phyloP scores from a whole-genome alignment of 495 filamentous ascomycete genomes.

The Aspergillus asperescens region DNA sequence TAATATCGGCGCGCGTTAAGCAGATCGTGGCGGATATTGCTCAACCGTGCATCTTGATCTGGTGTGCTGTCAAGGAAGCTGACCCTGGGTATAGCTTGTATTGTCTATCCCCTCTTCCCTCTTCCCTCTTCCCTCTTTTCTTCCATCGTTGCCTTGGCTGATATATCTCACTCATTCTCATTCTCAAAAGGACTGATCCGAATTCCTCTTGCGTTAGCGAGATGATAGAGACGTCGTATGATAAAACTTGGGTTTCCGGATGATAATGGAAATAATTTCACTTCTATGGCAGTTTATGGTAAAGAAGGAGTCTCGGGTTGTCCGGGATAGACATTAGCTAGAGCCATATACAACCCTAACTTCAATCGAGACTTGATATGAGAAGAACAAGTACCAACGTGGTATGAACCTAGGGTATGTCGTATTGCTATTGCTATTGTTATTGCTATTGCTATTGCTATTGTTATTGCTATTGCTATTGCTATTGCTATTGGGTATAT shows the following conservation, averaged over 20 bases:
- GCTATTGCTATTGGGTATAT: no score
- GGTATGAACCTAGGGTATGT: no score
- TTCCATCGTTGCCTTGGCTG: neutral
- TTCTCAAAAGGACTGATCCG: constrained; percentile 4
- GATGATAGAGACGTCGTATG: constrained; percentile 4
- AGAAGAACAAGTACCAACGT: no score
- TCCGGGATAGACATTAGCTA: no score
- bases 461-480: no score
- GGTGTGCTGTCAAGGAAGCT: constrained; percentile 10
- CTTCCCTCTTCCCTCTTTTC: no score
- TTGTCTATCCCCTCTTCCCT: no score
- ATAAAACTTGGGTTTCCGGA: constrained; percentile 5
- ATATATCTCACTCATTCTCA: neutral
- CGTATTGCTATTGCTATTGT: no score
- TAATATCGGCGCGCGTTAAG: constrained; percentile 26
- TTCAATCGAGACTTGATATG: no score
- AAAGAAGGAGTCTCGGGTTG: neutral
- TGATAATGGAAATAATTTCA: neutral
- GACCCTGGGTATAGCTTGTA: neutral
- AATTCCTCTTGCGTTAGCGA: constrained; percentile 2
- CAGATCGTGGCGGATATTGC: constrained; percentile 29
- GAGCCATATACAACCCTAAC: no score
- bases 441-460: no score
- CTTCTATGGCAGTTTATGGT: constrained; percentile 3
- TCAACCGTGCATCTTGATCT: constrained; percentile 28